Evolutionary conservation across 2,329 filamentous ascomycete species (phyloP).

Genomic region (Trichoderma semiorbis): DNA sequence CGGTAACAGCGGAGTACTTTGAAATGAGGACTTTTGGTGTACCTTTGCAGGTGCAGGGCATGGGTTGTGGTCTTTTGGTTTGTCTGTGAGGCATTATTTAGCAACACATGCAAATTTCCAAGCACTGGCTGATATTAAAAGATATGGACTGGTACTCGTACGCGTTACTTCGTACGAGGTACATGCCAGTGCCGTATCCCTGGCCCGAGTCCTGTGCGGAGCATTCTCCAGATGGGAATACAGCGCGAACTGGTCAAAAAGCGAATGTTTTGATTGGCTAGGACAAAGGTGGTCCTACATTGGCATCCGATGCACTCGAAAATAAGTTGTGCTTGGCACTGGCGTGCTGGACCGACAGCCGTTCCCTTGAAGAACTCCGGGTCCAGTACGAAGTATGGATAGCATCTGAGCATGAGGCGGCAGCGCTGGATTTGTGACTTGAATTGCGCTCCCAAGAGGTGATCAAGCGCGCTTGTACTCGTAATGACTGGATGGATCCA

Average conservation of each 20-base stretch:
- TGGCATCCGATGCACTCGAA: background rate
- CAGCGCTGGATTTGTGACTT: background rate
- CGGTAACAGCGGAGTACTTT: background rate
- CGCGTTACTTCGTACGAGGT: background rate
- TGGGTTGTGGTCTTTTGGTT: background rate
- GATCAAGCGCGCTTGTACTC: background rate
- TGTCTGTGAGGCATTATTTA: slow-evolving; percentile 14
- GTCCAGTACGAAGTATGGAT: background rate
- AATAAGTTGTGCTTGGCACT: background rate
- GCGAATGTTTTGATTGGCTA: background rate
- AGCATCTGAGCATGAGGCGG: background rate
- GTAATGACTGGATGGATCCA: background rate
- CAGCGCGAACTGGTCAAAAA: background rate
- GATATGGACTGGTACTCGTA: background rate
- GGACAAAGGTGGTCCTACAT: background rate
- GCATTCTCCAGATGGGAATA: background rate
- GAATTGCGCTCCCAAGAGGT: background rate
- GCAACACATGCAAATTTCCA: slow-evolving; percentile 4
- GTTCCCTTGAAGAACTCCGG: background rate
- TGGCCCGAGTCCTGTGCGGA: background rate
- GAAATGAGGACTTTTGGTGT: slow-evolving; percentile 7
- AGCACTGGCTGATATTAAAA: slow-evolving; percentile 4
- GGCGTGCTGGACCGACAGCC: background rate
- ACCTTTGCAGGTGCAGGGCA: background rate
- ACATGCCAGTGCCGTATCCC: background rate